Percentiles rank a stretch among this genome's conserved stretches.
These are phyloP conservation scores for Paraleonurus japonicus DNA, from an alignment of 257 asterid species.

Conservation along the genomic window DNA sequence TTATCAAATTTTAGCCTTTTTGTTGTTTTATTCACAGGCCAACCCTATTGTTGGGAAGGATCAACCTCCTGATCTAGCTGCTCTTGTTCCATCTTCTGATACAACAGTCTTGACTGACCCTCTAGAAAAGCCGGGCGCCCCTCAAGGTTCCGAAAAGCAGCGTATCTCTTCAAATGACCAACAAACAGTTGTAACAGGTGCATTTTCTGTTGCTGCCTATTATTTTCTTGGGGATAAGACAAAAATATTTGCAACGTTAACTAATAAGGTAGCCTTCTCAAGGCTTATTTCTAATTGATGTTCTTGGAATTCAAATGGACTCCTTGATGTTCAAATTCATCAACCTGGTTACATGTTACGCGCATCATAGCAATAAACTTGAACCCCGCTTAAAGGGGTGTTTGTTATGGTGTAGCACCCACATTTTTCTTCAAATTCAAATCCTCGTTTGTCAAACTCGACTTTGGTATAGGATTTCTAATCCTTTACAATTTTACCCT, in stretches of 20 bases:
- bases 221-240: background rate
- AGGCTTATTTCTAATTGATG: background rate
- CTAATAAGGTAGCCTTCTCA: background rate
- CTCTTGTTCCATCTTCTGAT: constrained; percentile 69
- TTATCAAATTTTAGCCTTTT: constrained; percentile 21
- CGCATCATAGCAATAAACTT: background rate
- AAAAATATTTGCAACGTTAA: background rate
- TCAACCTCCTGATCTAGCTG: constrained; percentile 92
- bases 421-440: too few species aligned
- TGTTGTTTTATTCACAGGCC: constrained; percentile 46
- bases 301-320: background rate
- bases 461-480: too few species aligned
- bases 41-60: constrained; percentile 88
- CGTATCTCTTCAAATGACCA: constrained; percentile 31
- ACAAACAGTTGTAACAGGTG: constrained; percentile 47
- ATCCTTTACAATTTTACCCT: too few species aligned
- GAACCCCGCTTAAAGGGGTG: background rate
- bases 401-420: too few species aligned
- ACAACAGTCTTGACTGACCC: constrained; percentile 37
- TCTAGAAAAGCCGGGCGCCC: constrained; percentile 34
- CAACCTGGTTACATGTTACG: background rate
- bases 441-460: too few species aligned
- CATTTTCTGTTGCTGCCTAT: background rate
- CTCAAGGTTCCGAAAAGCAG: constrained; percentile 36
- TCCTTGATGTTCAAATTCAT: background rate